Percentiles rank a stretch among this genome's conserved stretches.
Evolutionary conservation across 2,329 filamentous ascomycete genomes (phyloP).

Genomic region (Orbilia javanica): DNA sequence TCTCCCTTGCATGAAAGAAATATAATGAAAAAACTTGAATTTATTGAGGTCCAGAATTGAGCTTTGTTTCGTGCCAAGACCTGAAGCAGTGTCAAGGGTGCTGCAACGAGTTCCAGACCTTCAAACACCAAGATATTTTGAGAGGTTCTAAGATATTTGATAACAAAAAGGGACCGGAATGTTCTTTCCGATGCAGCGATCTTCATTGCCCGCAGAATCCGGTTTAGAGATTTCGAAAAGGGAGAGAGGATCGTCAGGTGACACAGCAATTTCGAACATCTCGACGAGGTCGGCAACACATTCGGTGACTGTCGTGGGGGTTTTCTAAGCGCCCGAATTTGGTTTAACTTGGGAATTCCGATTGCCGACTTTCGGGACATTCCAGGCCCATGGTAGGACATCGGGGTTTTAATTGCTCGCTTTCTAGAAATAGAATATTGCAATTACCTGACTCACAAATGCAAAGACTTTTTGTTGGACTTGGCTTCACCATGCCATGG

Average conservation of each 20-base stretch:
- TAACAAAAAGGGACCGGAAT: constrained; percentile 26
- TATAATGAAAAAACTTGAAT: not conserved
- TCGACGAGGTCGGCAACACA: constrained; percentile 41
- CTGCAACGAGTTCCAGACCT: constrained; percentile 19
- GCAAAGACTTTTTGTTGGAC: not conserved
- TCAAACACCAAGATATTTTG: constrained; percentile 23
- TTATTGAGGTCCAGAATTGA: not conserved
- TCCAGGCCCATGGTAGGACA: constrained; percentile 13
- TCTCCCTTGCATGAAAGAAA: constrained; percentile 20
- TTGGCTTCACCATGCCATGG: not conserved
- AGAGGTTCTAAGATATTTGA: constrained; percentile 24
- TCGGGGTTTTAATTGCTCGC: not conserved
- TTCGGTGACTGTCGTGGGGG: not conserved
- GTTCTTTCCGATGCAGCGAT: constrained; percentile 44
- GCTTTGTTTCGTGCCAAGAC: not conserved
- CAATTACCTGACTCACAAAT: constrained; percentile 1
- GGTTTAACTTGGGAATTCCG: not conserved
- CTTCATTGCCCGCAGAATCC: constrained; percentile 35
- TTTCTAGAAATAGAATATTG: constrained; percentile 14
- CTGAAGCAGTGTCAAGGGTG: not conserved
- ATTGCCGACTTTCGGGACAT: constrained; percentile 8
- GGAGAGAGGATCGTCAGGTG: constrained; percentile 25
- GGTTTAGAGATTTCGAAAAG: constrained; percentile 22
- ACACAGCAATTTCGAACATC: constrained; percentile 32
- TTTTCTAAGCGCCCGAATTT: not conserved